phyloP scores from a whole-genome alignment of 495 filamentous ascomycete genomes.

The Podospora appendiculata region DNA sequence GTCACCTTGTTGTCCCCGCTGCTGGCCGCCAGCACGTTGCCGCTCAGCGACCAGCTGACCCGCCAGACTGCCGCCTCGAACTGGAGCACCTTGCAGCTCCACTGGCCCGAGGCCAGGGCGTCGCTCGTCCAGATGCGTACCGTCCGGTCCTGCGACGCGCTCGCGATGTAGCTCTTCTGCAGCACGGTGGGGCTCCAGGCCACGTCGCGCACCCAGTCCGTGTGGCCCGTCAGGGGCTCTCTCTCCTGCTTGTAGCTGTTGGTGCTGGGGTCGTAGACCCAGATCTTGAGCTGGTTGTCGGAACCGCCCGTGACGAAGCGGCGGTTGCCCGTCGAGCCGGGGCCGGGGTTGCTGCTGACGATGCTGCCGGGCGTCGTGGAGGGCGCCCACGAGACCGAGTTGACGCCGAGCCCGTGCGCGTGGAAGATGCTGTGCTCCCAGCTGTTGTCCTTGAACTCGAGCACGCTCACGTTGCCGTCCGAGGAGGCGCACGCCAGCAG shows the following conservation, averaged over 20 bases:
- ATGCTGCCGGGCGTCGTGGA: constrained; percentile 70
- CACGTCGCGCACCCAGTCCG: constrained; percentile 97
- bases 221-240: constrained; percentile 63
- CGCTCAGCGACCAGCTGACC: constrained; percentile 95
- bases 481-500: constrained; percentile 89
- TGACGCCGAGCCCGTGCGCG: constrained; percentile 88
- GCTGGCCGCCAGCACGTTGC: constrained; percentile 90
- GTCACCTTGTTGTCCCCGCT: constrained; percentile 96
- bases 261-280: constrained; percentile 49
- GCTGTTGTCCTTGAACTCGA: constrained; percentile 95
- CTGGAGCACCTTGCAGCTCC: constrained; percentile 73
- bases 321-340: constrained; percentile 50
- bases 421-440: constrained; percentile 77
- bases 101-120: constrained; percentile 51
- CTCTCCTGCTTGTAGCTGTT: constrained; percentile 46
- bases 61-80: constrained; percentile 91
- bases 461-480: constrained; percentile 85
- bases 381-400: constrained; percentile 93
- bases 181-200: constrained; percentile 93
- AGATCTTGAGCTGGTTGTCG: constrained; percentile 88
- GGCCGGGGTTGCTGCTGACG: constrained; percentile 58
- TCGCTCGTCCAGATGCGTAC: constrained; percentile 93
- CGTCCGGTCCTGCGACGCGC: constrained; percentile 90
- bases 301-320: constrained; percentile 90
- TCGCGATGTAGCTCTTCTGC: constrained; percentile 91